Base-by-base conservation (phyloP, 2,329 filamentous ascomycete species). In the Leptosphaerulina australis region DNA sequence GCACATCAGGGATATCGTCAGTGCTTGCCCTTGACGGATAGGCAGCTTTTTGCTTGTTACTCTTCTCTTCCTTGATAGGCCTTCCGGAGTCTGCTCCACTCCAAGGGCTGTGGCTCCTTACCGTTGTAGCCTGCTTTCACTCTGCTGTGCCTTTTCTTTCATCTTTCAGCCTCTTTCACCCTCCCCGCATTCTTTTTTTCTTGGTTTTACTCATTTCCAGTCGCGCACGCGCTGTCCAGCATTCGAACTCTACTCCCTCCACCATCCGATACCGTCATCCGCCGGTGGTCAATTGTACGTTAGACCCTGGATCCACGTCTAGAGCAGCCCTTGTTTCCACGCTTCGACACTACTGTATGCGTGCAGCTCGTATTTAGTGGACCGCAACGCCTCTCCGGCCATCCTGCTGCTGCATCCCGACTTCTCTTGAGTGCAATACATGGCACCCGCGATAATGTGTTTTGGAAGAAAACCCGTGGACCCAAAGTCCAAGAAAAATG, bases 391-490 rank as follows among this genome's bases (percentile, higher is more conserved):
- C 44, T 34, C 31, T 28, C 35, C 36, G 30, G 44, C 44, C 34
- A 28, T 40, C 17, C 31, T 20, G 41, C 51, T 37, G 44, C 38
- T 25, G 34, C 49, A 22, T 34, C 22, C 39, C 37, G 30, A 46
- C 34, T 31, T 8, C n/a, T 3, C 11, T 28, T 26, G 47, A 26
- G 40, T 28, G 38, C 33, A 50, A 52, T 66, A 63, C 53, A 73
- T 72, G 70, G 70, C 70, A 49, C 62, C 68, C 33, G 68, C 62
- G 56, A 77, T 77, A 68, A 80, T 80, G 78, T 80, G 78, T 69
- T 80, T 80, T 70, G 77, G 78, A 61, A 74, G 74, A 58, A 79
- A 78, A 66, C 67, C 76, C 51, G 74, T 76, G 46, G 76, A 80
- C 60, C 76, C 77, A 11, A 74, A 76, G 37, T 72, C 73, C 52